A percentile compares a stretch with the other conserved stretches of the same genome.
phyloP scores from a whole-genome alignment of 805 yeast species.

The Debaryomyces tyrocola region DNA sequence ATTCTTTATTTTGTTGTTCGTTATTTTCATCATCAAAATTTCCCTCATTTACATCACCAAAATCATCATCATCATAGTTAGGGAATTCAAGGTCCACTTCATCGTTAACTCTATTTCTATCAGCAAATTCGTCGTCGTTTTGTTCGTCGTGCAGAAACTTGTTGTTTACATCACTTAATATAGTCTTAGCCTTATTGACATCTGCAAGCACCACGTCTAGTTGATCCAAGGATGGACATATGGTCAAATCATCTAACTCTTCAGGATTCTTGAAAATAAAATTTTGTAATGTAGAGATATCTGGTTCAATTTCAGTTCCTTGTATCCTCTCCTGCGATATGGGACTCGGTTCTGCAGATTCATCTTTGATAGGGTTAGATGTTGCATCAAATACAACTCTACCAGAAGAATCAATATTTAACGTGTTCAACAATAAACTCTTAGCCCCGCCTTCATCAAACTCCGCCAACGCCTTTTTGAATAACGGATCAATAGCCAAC shows the following conservation, averaged over 20 bases:
- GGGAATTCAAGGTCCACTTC: constrained; percentile 3
- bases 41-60: constrained; percentile 11
- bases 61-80: constrained; percentile 24
- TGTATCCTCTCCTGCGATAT: constrained; percentile 3
- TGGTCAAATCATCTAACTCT: constrained; percentile 27
- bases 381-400: constrained; percentile 20
- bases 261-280: constrained; percentile 20
- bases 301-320: constrained; percentile 16
- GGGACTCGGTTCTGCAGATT: constrained; percentile 7
- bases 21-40: constrained; percentile 24
- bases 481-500: constrained; percentile 26
- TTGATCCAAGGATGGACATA: constrained; percentile 74
- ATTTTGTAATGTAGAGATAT: constrained; percentile 18
- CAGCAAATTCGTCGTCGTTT: constrained; percentile 8
- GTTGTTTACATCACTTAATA: constrained; percentile 41
- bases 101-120: constrained; percentile 4
- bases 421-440: constrained; percentile 24
- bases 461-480: constrained; percentile 28
- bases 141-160: constrained; percentile 18
- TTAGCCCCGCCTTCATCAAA: constrained; percentile 35
- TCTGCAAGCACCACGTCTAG: constrained; percentile 59
- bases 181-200: constrained; percentile 49
- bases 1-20: constrained; percentile 8
- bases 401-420: constrained; percentile 22
- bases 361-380: constrained; percentile 8